Percentiles rank a stretch among this genome's conserved stretches.
Conservation (phyloP, 2,329 filamentous ascomycete genomes). For the Rugonectria rugulosa region DNA sequence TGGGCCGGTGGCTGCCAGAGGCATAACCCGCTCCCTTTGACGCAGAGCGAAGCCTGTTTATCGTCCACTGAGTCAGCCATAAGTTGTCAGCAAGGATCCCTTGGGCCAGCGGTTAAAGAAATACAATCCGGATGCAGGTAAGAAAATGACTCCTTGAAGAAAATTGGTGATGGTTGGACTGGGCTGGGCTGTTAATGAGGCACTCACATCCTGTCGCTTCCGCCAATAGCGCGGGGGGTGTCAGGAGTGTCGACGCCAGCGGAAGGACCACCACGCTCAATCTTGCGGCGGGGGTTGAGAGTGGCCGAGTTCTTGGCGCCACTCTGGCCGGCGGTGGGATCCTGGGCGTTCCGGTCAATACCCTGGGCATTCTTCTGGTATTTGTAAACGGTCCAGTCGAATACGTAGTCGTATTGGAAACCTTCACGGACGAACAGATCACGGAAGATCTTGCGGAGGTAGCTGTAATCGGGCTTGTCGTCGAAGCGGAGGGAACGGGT, state of each 20-base stretch:
- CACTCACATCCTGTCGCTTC: slow-evolving; percentile 97
- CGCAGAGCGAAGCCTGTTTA: slow-evolving; percentile 85
- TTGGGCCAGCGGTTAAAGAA: slow-evolving; percentile 74
- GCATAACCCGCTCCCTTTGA: slow-evolving; percentile 69
- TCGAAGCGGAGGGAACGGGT: slow-evolving; percentile 98
- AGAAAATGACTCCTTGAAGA: slow-evolving; percentile 87
- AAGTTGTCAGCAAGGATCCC: slow-evolving; percentile 72
- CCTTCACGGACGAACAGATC: slow-evolving; percentile 98
- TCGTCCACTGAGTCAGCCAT: slow-evolving; percentile 85
- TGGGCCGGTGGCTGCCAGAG: slow-evolving; percentile 50
- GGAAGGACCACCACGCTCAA: slow-evolving; percentile 70
- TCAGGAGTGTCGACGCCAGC: slow-evolving; percentile 72
- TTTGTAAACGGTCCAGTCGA: slow-evolving; percentile 99
- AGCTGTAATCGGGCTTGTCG: slow-evolving; percentile 99
- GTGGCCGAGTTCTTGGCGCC: slow-evolving; percentile 76
- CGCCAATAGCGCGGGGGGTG: slow-evolving; percentile 77
- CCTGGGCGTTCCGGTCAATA: slow-evolving; percentile 77
- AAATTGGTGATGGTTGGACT: slow-evolving; percentile 52
- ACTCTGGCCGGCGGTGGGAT: slow-evolving; percentile 69
- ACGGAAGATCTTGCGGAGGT: slow-evolving; percentile 99
- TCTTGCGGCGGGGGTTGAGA: slow-evolving; percentile 82
- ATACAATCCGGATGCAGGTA: slow-evolving; percentile 81
- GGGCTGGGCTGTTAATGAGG: slow-evolving; percentile 58
- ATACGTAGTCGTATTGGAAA: slow-evolving; percentile 99
- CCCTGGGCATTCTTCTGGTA: slow-evolving; percentile 99